Conservation (phyloP, 2,329 filamentous ascomycete species). For the Stachybotrys chartarum region DNA sequence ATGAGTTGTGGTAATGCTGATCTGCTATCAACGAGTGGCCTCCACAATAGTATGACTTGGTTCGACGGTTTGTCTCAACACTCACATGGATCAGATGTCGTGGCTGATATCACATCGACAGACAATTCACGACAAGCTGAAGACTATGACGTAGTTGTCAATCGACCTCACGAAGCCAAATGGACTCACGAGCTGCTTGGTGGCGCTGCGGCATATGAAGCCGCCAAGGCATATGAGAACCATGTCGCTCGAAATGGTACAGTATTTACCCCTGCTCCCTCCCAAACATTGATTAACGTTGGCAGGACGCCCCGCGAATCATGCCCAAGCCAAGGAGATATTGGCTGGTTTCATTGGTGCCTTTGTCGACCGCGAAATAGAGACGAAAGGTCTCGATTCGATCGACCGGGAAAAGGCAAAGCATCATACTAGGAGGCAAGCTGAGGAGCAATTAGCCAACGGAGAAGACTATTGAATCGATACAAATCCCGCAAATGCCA, state of each 20-base stretch:
- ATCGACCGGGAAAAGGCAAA: conserved; percentile 20
- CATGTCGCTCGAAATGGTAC: conserved; percentile 17
- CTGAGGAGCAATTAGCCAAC: conserved; percentile 12
- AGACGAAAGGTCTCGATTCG: conserved; percentile 20
- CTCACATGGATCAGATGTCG: background rate
- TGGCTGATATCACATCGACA: conserved; percentile 1
- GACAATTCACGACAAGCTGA: conserved; percentile 15
- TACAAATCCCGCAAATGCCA: too few relatives aligned
- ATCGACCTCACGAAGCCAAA: conserved; percentile 19
- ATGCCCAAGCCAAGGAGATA: conserved; percentile 22
- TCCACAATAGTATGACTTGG: background rate
- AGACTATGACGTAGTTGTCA: conserved; percentile 16
- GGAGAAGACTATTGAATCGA: conserved; percentile 5
- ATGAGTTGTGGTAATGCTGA: too few relatives aligned
- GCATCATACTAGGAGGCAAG: conserved; percentile 17
- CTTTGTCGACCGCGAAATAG: conserved; percentile 23
- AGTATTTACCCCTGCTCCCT: too few relatives aligned
- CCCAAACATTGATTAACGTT: background rate
- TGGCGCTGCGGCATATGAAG: conserved; percentile 21
- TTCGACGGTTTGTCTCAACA: background rate
- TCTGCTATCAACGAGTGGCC: too few relatives aligned
- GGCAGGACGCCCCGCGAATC: conserved; percentile 16
- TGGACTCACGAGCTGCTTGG: conserved; percentile 22
- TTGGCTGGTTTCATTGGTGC: conserved; percentile 17
- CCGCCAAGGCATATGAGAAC: conserved; percentile 22